phyloP scores from a whole-genome alignment of 257 asterid species.

The Rhazya stricta region DNA sequence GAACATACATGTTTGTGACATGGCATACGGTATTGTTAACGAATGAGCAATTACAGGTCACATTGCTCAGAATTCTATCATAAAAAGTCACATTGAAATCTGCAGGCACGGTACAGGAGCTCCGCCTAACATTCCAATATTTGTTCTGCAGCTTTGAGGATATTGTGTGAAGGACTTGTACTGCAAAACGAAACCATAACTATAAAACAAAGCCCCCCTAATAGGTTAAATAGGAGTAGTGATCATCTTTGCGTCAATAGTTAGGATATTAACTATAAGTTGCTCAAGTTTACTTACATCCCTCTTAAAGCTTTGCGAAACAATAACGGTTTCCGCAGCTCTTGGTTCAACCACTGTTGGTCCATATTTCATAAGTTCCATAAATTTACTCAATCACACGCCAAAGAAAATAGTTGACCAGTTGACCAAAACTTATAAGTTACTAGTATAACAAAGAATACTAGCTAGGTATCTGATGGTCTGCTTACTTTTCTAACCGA shows the following conservation, averaged over 20 bases:
- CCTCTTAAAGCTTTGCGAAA: neutral
- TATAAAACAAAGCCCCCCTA: neutral
- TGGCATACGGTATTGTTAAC: constrained; percentile 50
- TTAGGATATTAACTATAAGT: neutral
- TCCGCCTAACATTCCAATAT: constrained; percentile 46
- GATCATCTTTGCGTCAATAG: no score
- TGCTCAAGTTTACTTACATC: neutral
- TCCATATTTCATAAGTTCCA: no score
- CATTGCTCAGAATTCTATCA: constrained; percentile 20
- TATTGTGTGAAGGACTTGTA: constrained; percentile 49
- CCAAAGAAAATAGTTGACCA: no score
- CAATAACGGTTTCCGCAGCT: no score
- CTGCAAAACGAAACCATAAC: constrained; percentile 37
- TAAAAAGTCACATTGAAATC: constrained; percentile 38
- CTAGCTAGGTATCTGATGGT: no score
- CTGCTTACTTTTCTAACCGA: no score
- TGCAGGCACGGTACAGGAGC: constrained; percentile 39
- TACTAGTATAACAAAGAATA: no score
- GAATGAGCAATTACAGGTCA: constrained; percentile 61
- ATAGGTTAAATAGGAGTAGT: neutral
- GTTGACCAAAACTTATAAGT: neutral
- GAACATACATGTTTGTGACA: constrained; percentile 68
- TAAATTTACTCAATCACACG: no score
- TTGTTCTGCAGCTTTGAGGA: constrained; percentile 48
- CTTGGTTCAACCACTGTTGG: no score